Evolutionary conservation across 2,329 filamentous ascomycete species (phyloP).

Genomic region (Aspergillus puulaauensis): DNA sequence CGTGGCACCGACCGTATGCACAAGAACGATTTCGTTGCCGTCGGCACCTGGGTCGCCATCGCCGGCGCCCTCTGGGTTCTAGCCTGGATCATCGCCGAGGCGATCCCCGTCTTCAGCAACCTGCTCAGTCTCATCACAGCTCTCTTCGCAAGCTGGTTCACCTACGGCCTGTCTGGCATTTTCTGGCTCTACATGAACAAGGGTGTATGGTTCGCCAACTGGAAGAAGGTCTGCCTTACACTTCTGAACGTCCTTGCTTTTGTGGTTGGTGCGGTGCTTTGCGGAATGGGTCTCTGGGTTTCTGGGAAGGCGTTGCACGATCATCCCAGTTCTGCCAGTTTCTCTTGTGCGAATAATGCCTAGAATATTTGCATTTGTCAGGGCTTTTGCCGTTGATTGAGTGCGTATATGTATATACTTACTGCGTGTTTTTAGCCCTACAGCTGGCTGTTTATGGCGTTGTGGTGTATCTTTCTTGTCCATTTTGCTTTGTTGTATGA

Average conservation of each 20-base stretch:
- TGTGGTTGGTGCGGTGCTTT: conserved; percentile 24
- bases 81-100: conserved; percentile 67
- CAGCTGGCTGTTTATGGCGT: neutral
- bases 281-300: conserved; percentile 35
- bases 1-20: conserved; percentile 57
- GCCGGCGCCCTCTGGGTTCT: conserved; percentile 57
- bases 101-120: conserved; percentile 68
- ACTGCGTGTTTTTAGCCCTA: conserved; percentile 1
- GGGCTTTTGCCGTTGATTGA: too few species aligned
- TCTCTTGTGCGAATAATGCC: conserved; percentile 33
- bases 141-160: conserved; percentile 69
- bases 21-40: conserved; percentile 51
- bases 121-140: conserved; percentile 64
- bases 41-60: conserved; percentile 60
- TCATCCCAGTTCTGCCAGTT: conserved; percentile 29
- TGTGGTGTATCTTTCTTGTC: neutral
- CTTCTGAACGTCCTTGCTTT: conserved; percentile 26
- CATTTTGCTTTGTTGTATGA: neutral
- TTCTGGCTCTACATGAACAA: conserved; percentile 41
- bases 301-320: conserved; percentile 37
- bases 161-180: conserved; percentile 42
- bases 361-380: neutral
- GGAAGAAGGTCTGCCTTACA: conserved; percentile 30
- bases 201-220: conserved; percentile 31
- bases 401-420: conserved; percentile 1